Evolutionary conservation across 1,284 basidiomycete genomes (phyloP), one percentile per base, ranked within the genome.

Genomic region (Microbotryum lychnidis-dioicae): DNA sequence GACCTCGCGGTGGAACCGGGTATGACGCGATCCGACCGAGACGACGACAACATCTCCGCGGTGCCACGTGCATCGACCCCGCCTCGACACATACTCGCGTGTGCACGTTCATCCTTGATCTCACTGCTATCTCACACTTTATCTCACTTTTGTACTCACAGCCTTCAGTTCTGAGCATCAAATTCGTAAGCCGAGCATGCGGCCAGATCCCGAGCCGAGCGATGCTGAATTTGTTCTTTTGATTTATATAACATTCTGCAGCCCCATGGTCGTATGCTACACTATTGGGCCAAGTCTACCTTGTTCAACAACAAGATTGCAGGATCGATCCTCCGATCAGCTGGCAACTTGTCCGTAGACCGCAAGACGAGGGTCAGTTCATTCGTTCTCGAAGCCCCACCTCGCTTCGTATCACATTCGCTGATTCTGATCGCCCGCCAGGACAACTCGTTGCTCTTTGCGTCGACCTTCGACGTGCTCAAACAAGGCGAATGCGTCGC

Each of bases 281-380:
- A 97, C 74, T 97, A 96, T 75, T 97, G 92, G 91, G 91, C 88
- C 68, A 89, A 93, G 37, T 59, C 51, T 18, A 55, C 58, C 10
- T 78, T 97, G 61, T 96, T 94, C 75, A 81, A 78, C 29, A 86
- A 92, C 74, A 88, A 87, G 3, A 75, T 84, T 20, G 79, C 86
- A 56, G 80, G 82, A 31, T 85, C 82, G 65, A 81, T 97, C 62
- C 80, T 97, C n/a, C 82, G 83, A 59, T 87, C 87, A 64, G 87
- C 91, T 6, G 91, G 94, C 21, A 96, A 96, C 75, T 93, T 97
- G 67, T 91, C 92, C 42, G 93, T 97, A 49, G 92, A 96, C 75
- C 83, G 93, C 61, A 90, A 89, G 77, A 89, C 81, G 67, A 92
- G 89, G 77, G 66, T 66, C 18, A 7, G 53, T 20, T 3, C 21